Percentiles rank a stretch among this genome's conserved stretches.
Conservation (phyloP, 345 rosid genomes). For the Psidium friedrichsthalianum region DNA sequence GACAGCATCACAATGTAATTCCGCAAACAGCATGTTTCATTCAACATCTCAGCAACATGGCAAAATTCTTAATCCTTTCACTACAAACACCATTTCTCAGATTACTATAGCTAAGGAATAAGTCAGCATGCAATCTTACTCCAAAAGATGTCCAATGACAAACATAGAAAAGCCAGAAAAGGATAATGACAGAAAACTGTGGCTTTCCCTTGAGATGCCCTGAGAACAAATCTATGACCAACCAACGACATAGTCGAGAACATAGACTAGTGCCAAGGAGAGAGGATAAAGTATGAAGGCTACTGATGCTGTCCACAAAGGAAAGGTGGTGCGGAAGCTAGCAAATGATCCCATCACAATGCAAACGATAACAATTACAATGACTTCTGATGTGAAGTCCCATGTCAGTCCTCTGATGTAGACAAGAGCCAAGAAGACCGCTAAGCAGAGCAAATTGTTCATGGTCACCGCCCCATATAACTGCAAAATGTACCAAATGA, state of each 20-base stretch:
- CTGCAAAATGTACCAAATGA: conserved; percentile 30
- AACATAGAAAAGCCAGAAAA: background rate
- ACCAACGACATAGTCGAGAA: conserved; percentile 76
- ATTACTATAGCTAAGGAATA: background rate
- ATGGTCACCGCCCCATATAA: conserved; percentile 88
- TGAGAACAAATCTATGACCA: conserved; percentile 53
- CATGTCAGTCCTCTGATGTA: conserved; percentile 70
- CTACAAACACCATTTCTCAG: background rate
- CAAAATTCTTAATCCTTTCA: background rate
- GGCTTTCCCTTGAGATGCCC: background rate
- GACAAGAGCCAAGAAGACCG: conserved; percentile 83
- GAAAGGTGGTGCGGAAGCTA: conserved; percentile 82
- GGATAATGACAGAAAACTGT: background rate
- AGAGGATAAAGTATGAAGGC: conserved; percentile 76
- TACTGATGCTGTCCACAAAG: conserved; percentile 68
- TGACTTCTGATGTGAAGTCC: conserved; percentile 92
- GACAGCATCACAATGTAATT: background rate
- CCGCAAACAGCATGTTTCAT: background rate
- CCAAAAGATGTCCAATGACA: background rate
- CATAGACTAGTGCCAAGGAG: conserved; percentile 78
- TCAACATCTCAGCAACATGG: background rate
- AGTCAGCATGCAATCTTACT: background rate
- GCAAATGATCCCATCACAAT: conserved; percentile 71
- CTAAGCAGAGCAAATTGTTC: conserved; percentile 83
- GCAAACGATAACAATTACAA: conserved; percentile 72